These are phyloP conservation scores for Neltuma alba DNA, from an alignment of 306 rosid species.

Conservation along the genomic window DNA sequence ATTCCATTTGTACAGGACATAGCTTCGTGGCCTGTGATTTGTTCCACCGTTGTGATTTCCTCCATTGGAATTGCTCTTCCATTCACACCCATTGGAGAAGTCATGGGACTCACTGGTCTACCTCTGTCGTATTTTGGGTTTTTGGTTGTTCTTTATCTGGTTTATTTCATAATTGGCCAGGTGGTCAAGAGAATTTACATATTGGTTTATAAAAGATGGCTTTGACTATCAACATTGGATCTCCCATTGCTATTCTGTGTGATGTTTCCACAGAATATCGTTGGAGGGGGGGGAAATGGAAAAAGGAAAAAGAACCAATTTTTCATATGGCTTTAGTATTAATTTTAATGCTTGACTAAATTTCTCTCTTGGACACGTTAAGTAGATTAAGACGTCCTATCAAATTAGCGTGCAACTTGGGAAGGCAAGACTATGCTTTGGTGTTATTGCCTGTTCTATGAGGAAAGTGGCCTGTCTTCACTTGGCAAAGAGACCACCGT, in stretches of 20 bases:
- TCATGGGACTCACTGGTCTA: conserved; percentile 49
- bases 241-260: background rate
- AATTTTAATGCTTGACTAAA: too few species aligned
- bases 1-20: conserved; percentile 8
- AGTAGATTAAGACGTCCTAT: background rate
- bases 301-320: background rate
- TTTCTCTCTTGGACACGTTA: background rate
- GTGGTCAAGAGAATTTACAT: conserved; percentile 56
- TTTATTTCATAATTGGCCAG: conserved; percentile 56
- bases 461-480: background rate
- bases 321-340: background rate
- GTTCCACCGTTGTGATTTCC: conserved; percentile 66
- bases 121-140: conserved; percentile 64
- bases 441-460: background rate
- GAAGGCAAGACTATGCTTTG: background rate
- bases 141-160: conserved; percentile 50
- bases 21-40: conserved; percentile 87
- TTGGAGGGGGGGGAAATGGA: too few species aligned
- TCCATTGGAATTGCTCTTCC: conserved; percentile 55
- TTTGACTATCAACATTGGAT: conserved; percentile 30
- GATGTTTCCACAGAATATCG: conserved; percentile 11
- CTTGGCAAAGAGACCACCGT: background rate
- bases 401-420: background rate
- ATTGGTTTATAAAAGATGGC: conserved; percentile 52
- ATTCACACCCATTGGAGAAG: conserved; percentile 46